Conservation (phyloP, 305 asterid species). For the Fraxinus greggii region DNA sequence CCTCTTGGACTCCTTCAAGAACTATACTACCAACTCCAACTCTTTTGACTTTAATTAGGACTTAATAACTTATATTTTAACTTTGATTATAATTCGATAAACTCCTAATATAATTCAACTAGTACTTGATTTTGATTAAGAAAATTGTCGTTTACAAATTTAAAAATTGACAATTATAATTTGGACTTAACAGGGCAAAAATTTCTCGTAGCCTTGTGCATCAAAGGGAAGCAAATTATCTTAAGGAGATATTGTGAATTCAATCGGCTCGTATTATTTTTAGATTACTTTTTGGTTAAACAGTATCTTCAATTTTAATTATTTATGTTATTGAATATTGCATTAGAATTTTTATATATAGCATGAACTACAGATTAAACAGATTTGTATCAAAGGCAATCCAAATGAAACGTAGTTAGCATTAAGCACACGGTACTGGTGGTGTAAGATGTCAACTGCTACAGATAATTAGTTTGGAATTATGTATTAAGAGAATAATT, state of each 20-base stretch:
- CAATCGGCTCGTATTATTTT: background rate
- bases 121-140: too few species aligned
- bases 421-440: background rate
- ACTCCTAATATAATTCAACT: too few species aligned
- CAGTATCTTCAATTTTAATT: background rate
- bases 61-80: too few species aligned
- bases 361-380: too few species aligned
- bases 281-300: background rate
- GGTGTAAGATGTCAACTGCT: constrained; percentile 8
- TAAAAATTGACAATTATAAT: too few species aligned
- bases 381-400: background rate
- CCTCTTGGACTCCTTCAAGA: too few species aligned
- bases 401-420: background rate
- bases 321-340: background rate
- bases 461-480: constrained; percentile 10
- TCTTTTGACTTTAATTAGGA: too few species aligned
- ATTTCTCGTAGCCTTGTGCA: background rate
- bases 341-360: background rate
- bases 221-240: background rate
- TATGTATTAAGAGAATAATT: constrained; percentile 12
- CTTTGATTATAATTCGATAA: too few species aligned
- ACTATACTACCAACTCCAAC: too few species aligned
- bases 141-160: too few species aligned
- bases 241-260: background rate
- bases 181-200: too few species aligned